phyloP scores from a whole-genome alignment of 2,329 filamentous ascomycete genomes.

The Penicillium italicum region DNA sequence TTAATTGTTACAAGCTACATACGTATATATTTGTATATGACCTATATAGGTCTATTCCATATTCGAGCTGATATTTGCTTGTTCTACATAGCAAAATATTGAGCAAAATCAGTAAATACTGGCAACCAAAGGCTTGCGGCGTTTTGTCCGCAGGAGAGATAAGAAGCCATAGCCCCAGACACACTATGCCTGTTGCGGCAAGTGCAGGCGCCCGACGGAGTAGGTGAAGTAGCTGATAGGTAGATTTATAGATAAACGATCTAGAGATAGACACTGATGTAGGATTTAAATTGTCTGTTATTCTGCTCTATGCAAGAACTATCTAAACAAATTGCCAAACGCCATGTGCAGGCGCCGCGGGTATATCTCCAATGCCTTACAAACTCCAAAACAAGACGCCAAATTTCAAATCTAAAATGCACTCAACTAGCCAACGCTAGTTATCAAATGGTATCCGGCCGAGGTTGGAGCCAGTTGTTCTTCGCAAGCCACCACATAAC shows the following conservation, averaged over 20 bases:
- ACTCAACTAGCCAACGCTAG: no score
- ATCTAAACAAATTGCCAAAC: neutral
- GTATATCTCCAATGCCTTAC: conserved; percentile 7
- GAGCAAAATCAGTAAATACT: no score
- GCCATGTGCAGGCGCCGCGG: conserved; percentile 1
- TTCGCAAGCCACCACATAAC: conserved; percentile 44
- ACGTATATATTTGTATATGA: neutral
- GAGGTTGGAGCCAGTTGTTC: conserved; percentile 30
- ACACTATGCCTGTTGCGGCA: neutral
- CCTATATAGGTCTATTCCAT: neutral
- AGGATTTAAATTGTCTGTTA: neutral
- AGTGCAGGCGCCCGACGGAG: neutral
- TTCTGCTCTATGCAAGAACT: neutral
- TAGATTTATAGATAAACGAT: neutral
- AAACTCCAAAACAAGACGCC: neutral
- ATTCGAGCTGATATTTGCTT: neutral
- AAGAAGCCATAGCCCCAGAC: neutral
- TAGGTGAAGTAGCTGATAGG: neutral
- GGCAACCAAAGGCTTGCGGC: neutral
- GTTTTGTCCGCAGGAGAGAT: neutral
- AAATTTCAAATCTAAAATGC: neutral
- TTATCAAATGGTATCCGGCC: neutral
- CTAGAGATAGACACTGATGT: neutral
- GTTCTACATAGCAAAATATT: neutral
- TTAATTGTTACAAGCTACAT: neutral